Evolutionary conservation across 495 filamentous ascomycete species (phyloP).

Genomic region (Trichoderma parareesei): DNA sequence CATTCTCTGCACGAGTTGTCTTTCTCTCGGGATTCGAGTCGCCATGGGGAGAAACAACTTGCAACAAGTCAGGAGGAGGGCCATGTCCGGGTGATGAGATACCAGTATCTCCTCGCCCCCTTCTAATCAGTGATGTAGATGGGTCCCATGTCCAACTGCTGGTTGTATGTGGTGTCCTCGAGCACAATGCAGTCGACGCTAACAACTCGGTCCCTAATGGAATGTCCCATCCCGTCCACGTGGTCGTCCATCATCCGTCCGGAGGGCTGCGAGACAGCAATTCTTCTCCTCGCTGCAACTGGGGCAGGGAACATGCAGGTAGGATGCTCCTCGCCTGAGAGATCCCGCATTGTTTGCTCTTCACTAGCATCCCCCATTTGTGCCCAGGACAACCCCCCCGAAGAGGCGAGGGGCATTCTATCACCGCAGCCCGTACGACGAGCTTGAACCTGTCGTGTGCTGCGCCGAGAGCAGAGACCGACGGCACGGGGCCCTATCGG

Average conservation of each 20-base stretch:
- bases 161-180: slow-evolving; percentile 3
- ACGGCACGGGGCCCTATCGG: background rate
- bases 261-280: background rate
- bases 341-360: background rate
- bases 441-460: background rate
- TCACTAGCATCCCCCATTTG: background rate
- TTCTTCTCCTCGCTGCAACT: background rate
- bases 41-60: background rate
- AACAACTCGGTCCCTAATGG: background rate
- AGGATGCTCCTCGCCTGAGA: slow-evolving; percentile 1
- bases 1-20: background rate
- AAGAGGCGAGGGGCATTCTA: background rate
- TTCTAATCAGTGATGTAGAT: background rate
- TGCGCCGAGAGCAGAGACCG: background rate
- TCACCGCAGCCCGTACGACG: background rate
- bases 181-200: background rate
- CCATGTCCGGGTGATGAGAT: background rate
- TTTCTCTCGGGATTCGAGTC: background rate
- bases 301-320: slow-evolving; percentile 3
- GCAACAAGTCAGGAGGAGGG: background rate
- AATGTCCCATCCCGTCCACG: slow-evolving; percentile 8
- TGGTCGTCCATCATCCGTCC: slow-evolving; percentile 3
- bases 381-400: background rate
- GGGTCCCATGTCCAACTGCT: background rate
- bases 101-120: background rate